A percentile compares a stretch with the other conserved stretches of the same genome.
phyloP scores from a whole-genome alignment of 2,329 filamentous ascomycete species.

The Penicillium psychrosexuale region DNA sequence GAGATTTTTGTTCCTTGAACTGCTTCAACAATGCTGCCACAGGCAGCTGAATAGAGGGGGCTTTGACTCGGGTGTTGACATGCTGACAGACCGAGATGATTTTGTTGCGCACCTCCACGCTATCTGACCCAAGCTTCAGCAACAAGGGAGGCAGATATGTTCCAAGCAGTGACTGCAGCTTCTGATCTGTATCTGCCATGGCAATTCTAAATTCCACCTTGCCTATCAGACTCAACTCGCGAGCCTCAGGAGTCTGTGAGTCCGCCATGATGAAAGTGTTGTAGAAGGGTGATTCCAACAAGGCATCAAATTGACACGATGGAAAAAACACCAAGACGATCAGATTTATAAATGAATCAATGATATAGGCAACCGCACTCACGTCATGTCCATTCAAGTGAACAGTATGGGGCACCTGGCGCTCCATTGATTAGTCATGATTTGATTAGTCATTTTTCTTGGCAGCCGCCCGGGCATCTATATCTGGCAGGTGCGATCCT shows the following conservation, averaged over 20 bases:
- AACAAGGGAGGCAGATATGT: slow-evolving; percentile 78
- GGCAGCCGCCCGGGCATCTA: background rate
- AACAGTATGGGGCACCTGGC: slow-evolving; percentile 1
- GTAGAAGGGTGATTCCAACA: background rate
- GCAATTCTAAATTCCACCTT: slow-evolving; percentile 83
- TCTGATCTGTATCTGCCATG: slow-evolving; percentile 77
- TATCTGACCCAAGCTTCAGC: slow-evolving; percentile 79
- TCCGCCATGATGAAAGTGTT: slow-evolving; percentile 31
- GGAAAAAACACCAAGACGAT: background rate
- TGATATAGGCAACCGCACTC: slow-evolving; percentile 9
- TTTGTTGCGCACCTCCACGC: slow-evolving; percentile 76
- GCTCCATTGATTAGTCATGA: background rate
- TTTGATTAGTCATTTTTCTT: background rate
- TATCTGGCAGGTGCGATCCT: background rate
- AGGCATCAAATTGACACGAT: slow-evolving; percentile 4
- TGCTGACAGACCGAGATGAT: slow-evolving; percentile 70
- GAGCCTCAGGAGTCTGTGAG: slow-evolving; percentile 47
- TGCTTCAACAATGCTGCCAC: slow-evolving; percentile 82
- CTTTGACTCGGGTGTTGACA: slow-evolving; percentile 63
- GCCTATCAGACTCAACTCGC: slow-evolving; percentile 77
- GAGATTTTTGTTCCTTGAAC: slow-evolving; percentile 73
- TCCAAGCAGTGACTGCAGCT: slow-evolving; percentile 73
- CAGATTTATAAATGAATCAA: background rate
- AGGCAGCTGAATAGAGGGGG: slow-evolving; percentile 69
- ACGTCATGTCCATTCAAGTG: slow-evolving; percentile 6